Percentiles rank a stretch among this genome's conserved stretches.
Conservation (phyloP, 257 asterid genomes). For the Salvia hispanica region DNA sequence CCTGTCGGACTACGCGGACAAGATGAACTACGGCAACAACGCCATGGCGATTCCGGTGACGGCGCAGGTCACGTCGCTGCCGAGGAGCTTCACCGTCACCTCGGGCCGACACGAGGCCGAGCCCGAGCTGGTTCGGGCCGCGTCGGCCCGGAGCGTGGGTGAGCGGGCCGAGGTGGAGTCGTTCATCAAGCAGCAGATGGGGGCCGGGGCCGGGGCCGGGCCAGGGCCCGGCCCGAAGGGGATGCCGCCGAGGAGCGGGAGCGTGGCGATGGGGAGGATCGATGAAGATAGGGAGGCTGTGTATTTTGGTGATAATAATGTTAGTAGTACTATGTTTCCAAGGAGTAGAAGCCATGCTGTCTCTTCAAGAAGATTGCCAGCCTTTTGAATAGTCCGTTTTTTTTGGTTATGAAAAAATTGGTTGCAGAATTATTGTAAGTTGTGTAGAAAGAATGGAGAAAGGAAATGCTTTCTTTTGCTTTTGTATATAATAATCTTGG, state of each 20-base stretch:
- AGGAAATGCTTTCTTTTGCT: too few species aligned
- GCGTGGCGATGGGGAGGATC: slow-evolving; percentile 78
- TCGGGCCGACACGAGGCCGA: slow-evolving; percentile 43
- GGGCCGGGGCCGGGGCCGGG: slow-evolving; percentile 13
- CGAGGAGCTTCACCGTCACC: slow-evolving; percentile 53
- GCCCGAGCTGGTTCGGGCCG: slow-evolving; percentile 59
- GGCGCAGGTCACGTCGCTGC: slow-evolving; percentile 35
- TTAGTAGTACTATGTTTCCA: slow-evolving; percentile 33
- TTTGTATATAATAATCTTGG: too few species aligned
- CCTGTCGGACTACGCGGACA: slow-evolving; percentile 42
- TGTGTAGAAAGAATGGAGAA: background rate
- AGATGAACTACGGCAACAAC: slow-evolving; percentile 30
- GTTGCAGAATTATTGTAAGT: too few species aligned
- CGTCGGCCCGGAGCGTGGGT: slow-evolving; percentile 45
- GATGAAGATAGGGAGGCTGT: slow-evolving; percentile 66
- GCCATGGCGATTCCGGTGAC: slow-evolving; percentile 29
- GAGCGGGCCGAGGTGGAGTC: slow-evolving; percentile 33
- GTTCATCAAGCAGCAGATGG: slow-evolving; percentile 34
- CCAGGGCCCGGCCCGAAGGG: slow-evolving; percentile 9
- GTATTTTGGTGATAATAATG: slow-evolving; percentile 38
- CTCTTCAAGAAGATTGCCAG: slow-evolving; percentile 26
- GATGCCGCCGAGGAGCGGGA: slow-evolving; percentile 63
- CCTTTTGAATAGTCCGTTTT: background rate
- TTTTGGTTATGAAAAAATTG: too few species aligned
- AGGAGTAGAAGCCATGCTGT: slow-evolving; percentile 72